phyloP scores from a whole-genome alignment of 805 yeast genomes.

The Kluyveromyces lactis region DNA sequence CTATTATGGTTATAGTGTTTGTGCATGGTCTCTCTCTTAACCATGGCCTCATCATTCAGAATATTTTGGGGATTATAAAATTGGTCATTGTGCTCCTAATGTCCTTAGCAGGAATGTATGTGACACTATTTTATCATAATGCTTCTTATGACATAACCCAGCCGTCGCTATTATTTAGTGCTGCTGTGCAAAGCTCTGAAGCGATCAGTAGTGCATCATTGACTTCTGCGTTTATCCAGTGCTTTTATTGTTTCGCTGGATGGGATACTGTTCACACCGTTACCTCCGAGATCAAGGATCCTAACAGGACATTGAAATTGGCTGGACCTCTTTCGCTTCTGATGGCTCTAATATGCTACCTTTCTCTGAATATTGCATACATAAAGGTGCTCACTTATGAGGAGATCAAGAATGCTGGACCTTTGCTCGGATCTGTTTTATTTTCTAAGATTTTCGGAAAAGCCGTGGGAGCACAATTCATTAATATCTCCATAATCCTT shows the following conservation, averaged over 20 bases:
- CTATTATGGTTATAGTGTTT: slow-evolving; percentile 30
- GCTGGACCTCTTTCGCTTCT: slow-evolving; percentile 52
- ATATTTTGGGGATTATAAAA: slow-evolving; percentile 54
- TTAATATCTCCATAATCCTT: slow-evolving; percentile 51
- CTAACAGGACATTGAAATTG: slow-evolving; percentile 45
- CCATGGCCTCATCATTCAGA: slow-evolving; percentile 54
- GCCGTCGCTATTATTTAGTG: neutral
- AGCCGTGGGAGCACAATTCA: slow-evolving; percentile 42
- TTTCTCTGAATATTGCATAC: slow-evolving; percentile 48
- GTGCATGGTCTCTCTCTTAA: slow-evolving; percentile 54
- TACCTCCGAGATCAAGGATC: slow-evolving; percentile 53
- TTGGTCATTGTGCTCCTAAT: slow-evolving; percentile 44
- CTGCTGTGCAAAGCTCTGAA: too few species aligned
- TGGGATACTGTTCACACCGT: slow-evolving; percentile 58
- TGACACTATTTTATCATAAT: slow-evolving; percentile 36
- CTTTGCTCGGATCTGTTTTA: slow-evolving; percentile 49
- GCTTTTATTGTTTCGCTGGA: slow-evolving; percentile 53
- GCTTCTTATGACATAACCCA: slow-evolving; percentile 12
- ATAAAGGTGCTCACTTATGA: slow-evolving; percentile 45
- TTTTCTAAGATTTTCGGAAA: slow-evolving; percentile 50
- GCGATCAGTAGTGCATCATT: slow-evolving; percentile 39
- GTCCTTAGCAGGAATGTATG: slow-evolving; percentile 51
- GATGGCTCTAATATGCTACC: slow-evolving; percentile 40
- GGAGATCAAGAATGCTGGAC: slow-evolving; percentile 47
- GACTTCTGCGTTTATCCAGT: slow-evolving; percentile 48